Percentiles rank a stretch among this genome's conserved stretches.
These are phyloP conservation scores for Xylaria palmicola DNA, from an alignment of 495 filamentous ascomycete species.

Conservation along the genomic window DNA sequence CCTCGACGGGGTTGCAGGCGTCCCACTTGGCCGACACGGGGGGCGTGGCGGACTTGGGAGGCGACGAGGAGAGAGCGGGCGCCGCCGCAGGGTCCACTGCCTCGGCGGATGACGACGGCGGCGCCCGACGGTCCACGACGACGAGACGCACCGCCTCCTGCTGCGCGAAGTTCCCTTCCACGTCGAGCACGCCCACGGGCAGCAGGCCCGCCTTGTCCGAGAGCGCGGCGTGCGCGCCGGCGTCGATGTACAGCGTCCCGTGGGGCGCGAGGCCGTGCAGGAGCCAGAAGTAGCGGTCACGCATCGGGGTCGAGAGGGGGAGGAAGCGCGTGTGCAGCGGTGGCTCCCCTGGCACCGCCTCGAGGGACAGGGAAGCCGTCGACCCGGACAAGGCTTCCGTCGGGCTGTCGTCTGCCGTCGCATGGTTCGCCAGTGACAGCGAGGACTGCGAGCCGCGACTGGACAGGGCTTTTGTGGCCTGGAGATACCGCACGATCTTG, in stretches of 20 bases:
- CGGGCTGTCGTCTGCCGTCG: constrained; percentile 5
- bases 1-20: constrained; percentile 60
- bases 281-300: constrained; percentile 95
- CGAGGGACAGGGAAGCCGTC: constrained; percentile 36
- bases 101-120: background rate
- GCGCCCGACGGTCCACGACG: constrained; percentile 52
- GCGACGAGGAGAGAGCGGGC: background rate
- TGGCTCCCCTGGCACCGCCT: constrained; percentile 27
- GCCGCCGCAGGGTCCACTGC: background rate
- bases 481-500: constrained; percentile 79
- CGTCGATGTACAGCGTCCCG: constrained; percentile 88
- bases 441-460: constrained; percentile 20
- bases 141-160: constrained; percentile 87
- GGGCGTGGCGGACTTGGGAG: constrained; percentile 12
- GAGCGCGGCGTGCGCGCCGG: constrained; percentile 79
- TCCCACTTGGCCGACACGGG: constrained; percentile 41
- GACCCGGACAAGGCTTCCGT: constrained; percentile 34
- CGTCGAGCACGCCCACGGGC: constrained; percentile 85
- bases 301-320: constrained; percentile 79
- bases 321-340: constrained; percentile 93
- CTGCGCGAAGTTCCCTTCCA: constrained; percentile 82
- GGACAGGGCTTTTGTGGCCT: constrained; percentile 48
- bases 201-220: constrained; percentile 82
- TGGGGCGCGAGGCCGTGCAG: constrained; percentile 91
- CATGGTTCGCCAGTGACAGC: background rate